A percentile compares a stretch with the other conserved stretches of the same genome.
Conservation (phyloP, 2,329 filamentous ascomycete genomes). For the Coniosporium tulheliwenetii region DNA sequence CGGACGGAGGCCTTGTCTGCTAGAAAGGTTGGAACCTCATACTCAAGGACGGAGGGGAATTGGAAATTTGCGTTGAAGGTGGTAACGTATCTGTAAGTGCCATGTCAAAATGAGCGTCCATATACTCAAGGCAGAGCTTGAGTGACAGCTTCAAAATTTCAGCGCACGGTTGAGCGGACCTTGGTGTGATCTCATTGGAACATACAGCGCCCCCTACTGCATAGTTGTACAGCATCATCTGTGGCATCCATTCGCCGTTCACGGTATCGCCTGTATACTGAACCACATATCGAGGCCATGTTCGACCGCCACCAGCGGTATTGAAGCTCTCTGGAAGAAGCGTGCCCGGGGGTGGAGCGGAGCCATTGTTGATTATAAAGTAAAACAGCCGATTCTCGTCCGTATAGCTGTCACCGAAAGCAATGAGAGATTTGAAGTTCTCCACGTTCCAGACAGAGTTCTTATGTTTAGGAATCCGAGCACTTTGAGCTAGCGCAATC, state of each 20-base stretch:
- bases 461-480: too few species aligned
- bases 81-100: conserved; percentile 15
- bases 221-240: conserved; percentile 41
- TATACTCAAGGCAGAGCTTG: background rate
- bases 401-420: conserved; percentile 64
- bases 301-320: conserved; percentile 49
- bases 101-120: background rate
- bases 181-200: conserved; percentile 49
- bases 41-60: conserved; percentile 40
- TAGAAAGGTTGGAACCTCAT: conserved; percentile 31
- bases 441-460: conserved; percentile 19
- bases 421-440: conserved; percentile 46
- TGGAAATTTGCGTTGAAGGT: conserved; percentile 38
- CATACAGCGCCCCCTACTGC: conserved; percentile 60
- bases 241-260: conserved; percentile 3
- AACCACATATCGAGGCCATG: conserved; percentile 54
- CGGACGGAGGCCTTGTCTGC: conserved; percentile 21
- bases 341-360: conserved; percentile 47
- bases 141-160: background rate
- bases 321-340: conserved; percentile 22
- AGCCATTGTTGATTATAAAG: conserved; percentile 41
- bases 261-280: conserved; percentile 34
- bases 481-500: too few species aligned
- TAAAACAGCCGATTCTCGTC: conserved; percentile 54
- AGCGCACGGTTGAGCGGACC: conserved; percentile 15